Evolutionary conservation across 2,329 filamentous ascomycete species (phyloP).

Genomic region (Colletotrichum sp.): DNA sequence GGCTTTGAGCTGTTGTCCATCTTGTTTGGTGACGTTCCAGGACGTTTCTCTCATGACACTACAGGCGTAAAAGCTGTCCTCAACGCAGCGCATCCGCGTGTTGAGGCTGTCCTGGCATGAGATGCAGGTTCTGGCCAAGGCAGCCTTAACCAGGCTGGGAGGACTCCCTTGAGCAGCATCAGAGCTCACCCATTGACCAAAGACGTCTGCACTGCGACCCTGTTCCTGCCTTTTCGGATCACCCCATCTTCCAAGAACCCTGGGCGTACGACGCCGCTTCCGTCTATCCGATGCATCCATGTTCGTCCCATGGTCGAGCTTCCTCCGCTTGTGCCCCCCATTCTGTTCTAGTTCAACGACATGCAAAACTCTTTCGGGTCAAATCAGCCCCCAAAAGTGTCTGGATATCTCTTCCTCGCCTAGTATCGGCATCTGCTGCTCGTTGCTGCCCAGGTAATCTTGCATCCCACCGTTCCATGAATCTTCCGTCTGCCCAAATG

Average conservation of each 20-base stretch:
- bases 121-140: background rate
- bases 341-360: background rate
- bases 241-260: background rate
- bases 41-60: rapidly evolving
- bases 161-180: background rate
- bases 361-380: background rate
- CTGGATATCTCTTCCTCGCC: constrained; percentile 33
- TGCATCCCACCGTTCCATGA: background rate
- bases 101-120: background rate
- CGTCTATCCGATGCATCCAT: background rate
- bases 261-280: background rate
- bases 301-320: background rate
- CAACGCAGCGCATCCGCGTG: background rate
- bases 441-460: background rate
- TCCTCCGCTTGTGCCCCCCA: background rate
- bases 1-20: rapidly evolving
- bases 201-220: background rate
- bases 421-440: background rate
- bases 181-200: background rate
- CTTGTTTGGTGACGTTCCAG: rapidly evolving
- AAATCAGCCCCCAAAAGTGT: constrained; percentile 35
- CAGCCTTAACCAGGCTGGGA: background rate
- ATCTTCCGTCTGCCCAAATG: constrained; percentile 28
- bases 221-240: constrained; percentile 6
- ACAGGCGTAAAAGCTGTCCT: background rate